Percentiles rank a stretch among this genome's conserved stretches.
phyloP scores from a whole-genome alignment of 345 rosid genomes.

The Litchi chinensis region DNA sequence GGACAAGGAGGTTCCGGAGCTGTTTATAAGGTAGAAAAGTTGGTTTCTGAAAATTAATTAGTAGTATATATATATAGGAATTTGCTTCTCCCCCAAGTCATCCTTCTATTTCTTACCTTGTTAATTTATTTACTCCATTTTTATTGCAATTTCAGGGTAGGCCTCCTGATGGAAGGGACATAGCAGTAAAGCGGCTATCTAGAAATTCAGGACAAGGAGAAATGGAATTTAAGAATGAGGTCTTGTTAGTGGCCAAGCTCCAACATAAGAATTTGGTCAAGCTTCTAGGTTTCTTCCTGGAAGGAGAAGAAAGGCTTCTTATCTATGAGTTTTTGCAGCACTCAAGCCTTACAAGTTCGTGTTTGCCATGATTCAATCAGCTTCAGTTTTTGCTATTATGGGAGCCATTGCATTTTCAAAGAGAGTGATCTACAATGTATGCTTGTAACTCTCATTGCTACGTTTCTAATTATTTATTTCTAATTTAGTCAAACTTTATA shows the following conservation, averaged over 20 bases:
- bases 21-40: neutral
- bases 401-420: too few relatives aligned
- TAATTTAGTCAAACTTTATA: too few relatives aligned
- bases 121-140: neutral
- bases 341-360: neutral
- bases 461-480: neutral
- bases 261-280: too few relatives aligned
- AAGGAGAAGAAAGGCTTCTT: neutral
- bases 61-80: too few relatives aligned
- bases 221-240: neutral
- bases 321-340: neutral
- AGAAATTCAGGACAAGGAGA: neutral
- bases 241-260: too few relatives aligned
- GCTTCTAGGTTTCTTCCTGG: slow-evolving; percentile 1
- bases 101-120: slow-evolving; percentile 9
- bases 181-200: slow-evolving; percentile 27
- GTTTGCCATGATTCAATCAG: neutral
- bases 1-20: slow-evolving; percentile 5
- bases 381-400: neutral
- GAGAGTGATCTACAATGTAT: too few relatives aligned
- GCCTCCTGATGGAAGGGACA: slow-evolving; percentile 16
- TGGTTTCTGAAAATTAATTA: too few relatives aligned
- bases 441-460: too few relatives aligned
- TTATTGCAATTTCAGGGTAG: neutral
- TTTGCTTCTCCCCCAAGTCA: too few relatives aligned